Percentiles rank a stretch among this genome's conserved stretches.
Conservation (phyloP, 768 basidiomycete genomes). For the Dentipellis fragilis region DNA sequence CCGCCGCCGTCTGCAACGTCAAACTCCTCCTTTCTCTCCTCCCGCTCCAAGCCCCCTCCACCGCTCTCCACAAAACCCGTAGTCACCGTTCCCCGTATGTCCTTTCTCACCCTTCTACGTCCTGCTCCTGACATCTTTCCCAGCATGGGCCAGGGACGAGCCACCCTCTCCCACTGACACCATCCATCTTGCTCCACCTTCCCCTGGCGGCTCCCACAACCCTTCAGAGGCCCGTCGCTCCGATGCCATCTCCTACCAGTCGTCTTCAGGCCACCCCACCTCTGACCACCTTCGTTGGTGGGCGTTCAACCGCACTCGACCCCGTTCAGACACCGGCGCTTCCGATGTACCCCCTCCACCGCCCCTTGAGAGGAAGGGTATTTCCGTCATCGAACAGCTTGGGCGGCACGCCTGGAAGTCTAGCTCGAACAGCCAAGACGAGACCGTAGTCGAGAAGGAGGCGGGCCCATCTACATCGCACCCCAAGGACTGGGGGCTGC, state of each 20-base stretch:
- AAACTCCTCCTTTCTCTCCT: too few species aligned
- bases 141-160: conserved; percentile 81
- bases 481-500: conserved; percentile 10
- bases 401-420: neutral
- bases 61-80: conserved; percentile 24
- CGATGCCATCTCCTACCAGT: conserved; percentile 44
- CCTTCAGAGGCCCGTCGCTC: conserved; percentile 33
- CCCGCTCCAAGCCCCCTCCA: conserved; percentile 4
- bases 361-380: neutral
- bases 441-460: conserved; percentile 14
- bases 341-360: neutral
- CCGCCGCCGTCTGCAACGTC: too few species aligned
- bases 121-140: conserved; percentile 3
- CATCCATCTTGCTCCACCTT: conserved; percentile 26
- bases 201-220: conserved; percentile 20
- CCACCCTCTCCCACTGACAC: conserved; percentile 59
- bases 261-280: conserved; percentile 24
- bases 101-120: neutral
- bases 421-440: neutral
- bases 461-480: conserved; percentile 14
- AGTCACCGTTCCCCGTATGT: conserved; percentile 63
- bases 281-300: conserved; percentile 45
- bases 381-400: neutral
- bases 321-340: neutral
- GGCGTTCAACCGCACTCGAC: conserved; percentile 51